These are phyloP conservation scores for Aspergillus campestris DNA, from an alignment of 495 filamentous ascomycete species.

Conservation along the genomic window DNA sequence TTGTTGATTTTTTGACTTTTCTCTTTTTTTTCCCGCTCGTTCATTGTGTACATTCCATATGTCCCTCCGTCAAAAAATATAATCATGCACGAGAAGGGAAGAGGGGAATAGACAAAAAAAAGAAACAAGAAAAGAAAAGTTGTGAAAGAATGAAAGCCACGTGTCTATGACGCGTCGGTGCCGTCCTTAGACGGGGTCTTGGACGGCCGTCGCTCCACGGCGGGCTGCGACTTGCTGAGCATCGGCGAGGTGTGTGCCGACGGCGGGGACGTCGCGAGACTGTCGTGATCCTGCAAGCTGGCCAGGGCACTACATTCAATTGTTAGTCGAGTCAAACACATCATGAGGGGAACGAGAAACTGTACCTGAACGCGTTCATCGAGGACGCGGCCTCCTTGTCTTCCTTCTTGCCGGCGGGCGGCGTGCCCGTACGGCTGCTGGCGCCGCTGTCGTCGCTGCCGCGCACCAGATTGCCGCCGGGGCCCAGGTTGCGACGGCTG, in stretches of 20 bases:
- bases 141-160: slow-evolving; percentile 23
- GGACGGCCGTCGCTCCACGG: slow-evolving; percentile 36
- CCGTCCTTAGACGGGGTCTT: slow-evolving; percentile 43
- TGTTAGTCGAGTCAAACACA: slow-evolving; percentile 13
- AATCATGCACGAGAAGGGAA: slow-evolving; percentile 25
- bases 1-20: too few species aligned
- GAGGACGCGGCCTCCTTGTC: slow-evolving; percentile 58
- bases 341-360: slow-evolving; percentile 3
- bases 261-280: slow-evolving; percentile 50
- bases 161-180: slow-evolving; percentile 37
- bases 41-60: too few species aligned
- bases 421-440: slow-evolving; percentile 82
- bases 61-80: slow-evolving; percentile 19
- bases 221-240: slow-evolving; percentile 44
- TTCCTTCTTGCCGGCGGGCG: slow-evolving; percentile 61
- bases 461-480: slow-evolving; percentile 58
- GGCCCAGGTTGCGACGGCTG: slow-evolving; percentile 69
- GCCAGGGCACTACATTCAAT: slow-evolving; percentile 45
- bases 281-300: slow-evolving; percentile 46
- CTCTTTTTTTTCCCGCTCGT: too few species aligned
- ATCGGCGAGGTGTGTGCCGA: slow-evolving; percentile 51
- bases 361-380: slow-evolving; percentile 83
- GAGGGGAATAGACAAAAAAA: slow-evolving; percentile 14
- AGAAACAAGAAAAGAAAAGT: slow-evolving; percentile 18
- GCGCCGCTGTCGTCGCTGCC: slow-evolving; percentile 70